phyloP scores from a whole-genome alignment of 768 basidiomycete species.

The Phylloporus sp. region DNA sequence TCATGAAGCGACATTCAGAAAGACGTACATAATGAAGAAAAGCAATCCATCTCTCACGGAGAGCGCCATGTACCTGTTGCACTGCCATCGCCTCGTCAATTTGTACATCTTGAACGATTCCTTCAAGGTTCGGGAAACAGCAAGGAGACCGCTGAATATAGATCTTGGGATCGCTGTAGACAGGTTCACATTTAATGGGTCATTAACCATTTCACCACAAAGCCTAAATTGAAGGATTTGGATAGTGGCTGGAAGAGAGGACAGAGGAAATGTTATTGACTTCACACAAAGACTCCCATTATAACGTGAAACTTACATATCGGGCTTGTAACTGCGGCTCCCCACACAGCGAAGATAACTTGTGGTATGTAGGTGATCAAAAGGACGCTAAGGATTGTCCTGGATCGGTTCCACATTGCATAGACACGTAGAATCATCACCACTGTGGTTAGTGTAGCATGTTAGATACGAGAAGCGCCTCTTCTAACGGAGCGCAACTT shows the following conservation, averaged over 20 bases:
- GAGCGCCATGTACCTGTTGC: conserved; percentile 1
- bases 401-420: conserved; percentile 2
- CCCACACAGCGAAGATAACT: not conserved
- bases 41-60: not conserved
- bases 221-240: no score
- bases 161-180: not conserved
- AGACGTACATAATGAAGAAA: conserved; percentile 8
- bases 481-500: not conserved
- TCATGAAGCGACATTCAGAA: no score
- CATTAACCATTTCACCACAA: no score
- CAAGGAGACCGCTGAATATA: not conserved
- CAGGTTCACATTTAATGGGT: no score
- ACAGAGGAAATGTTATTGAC: not conserved
- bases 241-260: not conserved
- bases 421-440: conserved; percentile 11
- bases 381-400: not conserved
- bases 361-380: not conserved
- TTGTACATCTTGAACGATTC: not conserved
- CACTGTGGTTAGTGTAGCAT: not conserved
- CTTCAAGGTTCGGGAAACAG: not conserved
- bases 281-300: no score
- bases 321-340: not conserved
- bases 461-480: no score
- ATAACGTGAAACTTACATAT: not conserved
- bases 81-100: conserved; percentile 1